phyloP scores from a whole-genome alignment of 495 filamentous ascomycete genomes.

The Hyaloscypha bicolor region DNA sequence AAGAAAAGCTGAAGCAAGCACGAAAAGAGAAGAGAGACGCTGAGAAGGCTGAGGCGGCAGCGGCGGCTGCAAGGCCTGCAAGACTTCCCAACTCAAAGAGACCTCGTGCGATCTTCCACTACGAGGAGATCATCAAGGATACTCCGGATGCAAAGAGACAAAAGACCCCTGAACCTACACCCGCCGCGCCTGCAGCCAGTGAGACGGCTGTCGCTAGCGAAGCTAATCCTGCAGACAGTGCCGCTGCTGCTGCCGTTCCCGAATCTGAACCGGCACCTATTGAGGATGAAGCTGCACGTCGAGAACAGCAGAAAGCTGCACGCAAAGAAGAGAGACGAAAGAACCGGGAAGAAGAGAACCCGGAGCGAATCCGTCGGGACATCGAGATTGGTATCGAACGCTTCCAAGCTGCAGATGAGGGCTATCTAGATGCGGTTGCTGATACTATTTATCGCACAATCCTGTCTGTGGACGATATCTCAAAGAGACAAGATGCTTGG shows the following conservation, averaged over 20 bases:
- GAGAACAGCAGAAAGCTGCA: conserved; percentile 24
- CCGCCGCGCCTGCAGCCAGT: conserved; percentile 18
- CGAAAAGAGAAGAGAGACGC: conserved; percentile 45
- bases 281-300: conserved; percentile 29
- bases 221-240: conserved; percentile 13
- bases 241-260: conserved; percentile 5
- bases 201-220: conserved; percentile 15
- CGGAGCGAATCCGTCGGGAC: conserved; percentile 60
- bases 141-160: conserved; percentile 42
- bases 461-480: conserved; percentile 73
- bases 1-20: conserved; percentile 60
- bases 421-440: conserved; percentile 77
- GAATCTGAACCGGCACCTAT: conserved; percentile 22
- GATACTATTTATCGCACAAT: conserved; percentile 82
- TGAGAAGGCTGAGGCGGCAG: conserved; percentile 60
- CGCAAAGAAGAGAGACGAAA: conserved; percentile 42
- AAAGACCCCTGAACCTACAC: conserved; percentile 40
- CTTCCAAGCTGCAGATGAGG: conserved; percentile 75
- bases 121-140: conserved; percentile 63
- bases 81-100: conserved; percentile 83
- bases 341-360: conserved; percentile 43
- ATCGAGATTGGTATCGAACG: conserved; percentile 87
- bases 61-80: conserved; percentile 52
- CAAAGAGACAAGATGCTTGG: conserved; percentile 84
- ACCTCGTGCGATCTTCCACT: conserved; percentile 75